Conservation (phyloP, 352 stramenopile genomes). For the Phytophthora europaea region DNA sequence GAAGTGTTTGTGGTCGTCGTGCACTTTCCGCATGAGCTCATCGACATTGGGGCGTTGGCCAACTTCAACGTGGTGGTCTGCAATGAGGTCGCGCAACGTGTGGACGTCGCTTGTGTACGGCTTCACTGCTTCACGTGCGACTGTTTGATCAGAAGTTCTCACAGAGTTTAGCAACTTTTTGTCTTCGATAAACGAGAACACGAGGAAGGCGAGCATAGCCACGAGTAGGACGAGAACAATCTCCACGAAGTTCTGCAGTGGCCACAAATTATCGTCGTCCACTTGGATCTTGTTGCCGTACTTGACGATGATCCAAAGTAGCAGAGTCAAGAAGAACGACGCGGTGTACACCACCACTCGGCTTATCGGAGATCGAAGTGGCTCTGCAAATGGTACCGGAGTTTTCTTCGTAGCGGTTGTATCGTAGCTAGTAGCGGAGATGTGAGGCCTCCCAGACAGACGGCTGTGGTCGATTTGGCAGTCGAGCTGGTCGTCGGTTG, state of each 20-base stretch:
- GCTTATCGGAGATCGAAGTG: conserved; percentile 26
- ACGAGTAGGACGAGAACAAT: conserved; percentile 38
- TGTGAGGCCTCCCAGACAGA: not conserved
- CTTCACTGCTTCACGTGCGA: not conserved
- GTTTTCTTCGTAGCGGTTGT: not conserved
- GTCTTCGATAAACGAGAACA: conserved; percentile 24
- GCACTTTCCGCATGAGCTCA: conserved; percentile 8
- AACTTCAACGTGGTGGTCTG: conserved; percentile 15
- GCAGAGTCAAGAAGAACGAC: conserved; percentile 21
- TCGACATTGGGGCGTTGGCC: conserved; percentile 6
- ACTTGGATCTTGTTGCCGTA: conserved; percentile 24
- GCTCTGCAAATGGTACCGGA: conserved; percentile 33
- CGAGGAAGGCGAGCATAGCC: conserved; percentile 22
- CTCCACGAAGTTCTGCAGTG: conserved; percentile 49
- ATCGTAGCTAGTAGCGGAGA: conserved; percentile 2
- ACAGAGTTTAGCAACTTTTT: not conserved
- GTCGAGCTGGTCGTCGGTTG: conserved; percentile 13
- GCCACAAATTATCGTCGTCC: conserved; percentile 33
- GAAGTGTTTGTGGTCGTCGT: conserved; percentile 4
- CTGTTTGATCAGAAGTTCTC: not conserved
- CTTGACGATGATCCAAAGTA: conserved; percentile 41
- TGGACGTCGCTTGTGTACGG: conserved; percentile 12
- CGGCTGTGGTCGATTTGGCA: conserved; percentile 22
- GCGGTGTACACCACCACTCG: conserved; percentile 28
- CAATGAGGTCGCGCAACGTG: conserved; percentile 35